These are phyloP conservation scores for Daldinia caldariorum DNA, from an alignment of 495 filamentous ascomycete species.

Conservation along the genomic window DNA sequence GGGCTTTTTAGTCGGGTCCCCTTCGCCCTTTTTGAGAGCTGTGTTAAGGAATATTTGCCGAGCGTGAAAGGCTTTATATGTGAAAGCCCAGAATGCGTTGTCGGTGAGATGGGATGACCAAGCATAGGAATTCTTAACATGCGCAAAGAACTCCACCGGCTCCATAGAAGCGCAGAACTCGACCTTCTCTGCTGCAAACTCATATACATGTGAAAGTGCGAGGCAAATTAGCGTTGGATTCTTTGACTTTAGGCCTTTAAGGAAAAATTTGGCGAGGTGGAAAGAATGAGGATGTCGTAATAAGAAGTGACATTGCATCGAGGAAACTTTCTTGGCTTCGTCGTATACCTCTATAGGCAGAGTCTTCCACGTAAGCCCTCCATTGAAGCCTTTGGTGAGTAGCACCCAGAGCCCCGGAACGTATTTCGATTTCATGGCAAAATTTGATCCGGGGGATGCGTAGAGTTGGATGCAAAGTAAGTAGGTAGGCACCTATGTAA, in stretches of 20 bases:
- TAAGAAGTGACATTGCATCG: slow-evolving; percentile 16
- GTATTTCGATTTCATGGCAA: not conserved
- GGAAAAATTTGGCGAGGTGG: slow-evolving; percentile 25
- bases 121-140: slow-evolving; percentile 21
- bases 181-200: slow-evolving; percentile 25
- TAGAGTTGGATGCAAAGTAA: not conserved
- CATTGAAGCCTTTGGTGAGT: slow-evolving; percentile 1
- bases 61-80: slow-evolving; percentile 40
- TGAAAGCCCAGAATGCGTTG: slow-evolving; percentile 41
- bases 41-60: slow-evolving; percentile 27
- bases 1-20: not conserved
- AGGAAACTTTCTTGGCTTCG: not conserved
- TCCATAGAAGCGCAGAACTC: slow-evolving; percentile 10
- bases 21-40: not conserved
- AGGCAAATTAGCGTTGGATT: not conserved
- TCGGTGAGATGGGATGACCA: slow-evolving; percentile 22
- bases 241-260: slow-evolving; percentile 5
- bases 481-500: not conserved
- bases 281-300: slow-evolving; percentile 25
- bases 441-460: not conserved
- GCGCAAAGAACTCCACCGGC: slow-evolving; percentile 26
- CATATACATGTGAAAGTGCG: slow-evolving; percentile 25
- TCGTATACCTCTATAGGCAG: slow-evolving; percentile 1
- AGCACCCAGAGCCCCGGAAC: not conserved
- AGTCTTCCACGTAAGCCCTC: slow-evolving; percentile 34